Percentiles rank a stretch among this genome's conserved stretches.
Conservation (phyloP, 2,329 filamentous ascomycete species). For the Sporothrix inflata region DNA sequence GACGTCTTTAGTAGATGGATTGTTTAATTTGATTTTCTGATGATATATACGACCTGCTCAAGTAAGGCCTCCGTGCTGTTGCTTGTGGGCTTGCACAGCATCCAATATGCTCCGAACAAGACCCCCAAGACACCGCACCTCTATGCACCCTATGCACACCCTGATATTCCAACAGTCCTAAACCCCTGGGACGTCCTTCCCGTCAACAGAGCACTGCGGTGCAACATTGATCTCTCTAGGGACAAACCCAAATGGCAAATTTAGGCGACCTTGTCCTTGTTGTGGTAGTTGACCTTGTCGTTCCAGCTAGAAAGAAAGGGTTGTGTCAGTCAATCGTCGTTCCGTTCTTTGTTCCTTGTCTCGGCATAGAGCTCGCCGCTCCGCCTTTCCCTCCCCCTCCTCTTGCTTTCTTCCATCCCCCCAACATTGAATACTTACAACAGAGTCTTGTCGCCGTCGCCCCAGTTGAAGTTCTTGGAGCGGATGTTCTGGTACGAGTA, state of each 20-base stretch:
- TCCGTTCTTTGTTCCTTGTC: neutral
- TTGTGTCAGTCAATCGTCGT: conserved; percentile 17
- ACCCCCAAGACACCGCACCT: neutral
- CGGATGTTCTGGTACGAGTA: conserved; percentile 99
- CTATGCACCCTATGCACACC: conserved; percentile 4
- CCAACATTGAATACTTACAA: conserved; percentile 33
- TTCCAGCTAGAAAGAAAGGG: conserved; percentile 74
- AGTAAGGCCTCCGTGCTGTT: neutral
- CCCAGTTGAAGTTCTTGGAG: conserved; percentile 93
- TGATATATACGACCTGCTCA: conserved; percentile 7
- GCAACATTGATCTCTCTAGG: neutral
- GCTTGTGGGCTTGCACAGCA: neutral
- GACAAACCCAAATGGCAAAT: neutral
- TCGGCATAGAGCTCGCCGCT: neutral
- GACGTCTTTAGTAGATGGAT: neutral
- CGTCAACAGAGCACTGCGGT: conserved; percentile 15
- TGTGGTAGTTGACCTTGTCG: conserved; percentile 92
- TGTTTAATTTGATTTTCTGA: conserved; percentile 4
- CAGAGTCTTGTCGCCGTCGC: conserved; percentile 81
- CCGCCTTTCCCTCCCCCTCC: neutral
- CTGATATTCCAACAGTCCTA: neutral
- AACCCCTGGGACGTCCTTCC: neutral
- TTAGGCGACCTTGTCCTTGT: conserved; percentile 71
- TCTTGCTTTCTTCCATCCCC: neutral
- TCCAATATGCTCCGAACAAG: neutral